Percentiles rank a stretch among this genome's conserved stretches.
Evolutionary conservation across 768 basidiomycete species (phyloP).

Genomic region (Tylopilus vinaceipallidus): DNA sequence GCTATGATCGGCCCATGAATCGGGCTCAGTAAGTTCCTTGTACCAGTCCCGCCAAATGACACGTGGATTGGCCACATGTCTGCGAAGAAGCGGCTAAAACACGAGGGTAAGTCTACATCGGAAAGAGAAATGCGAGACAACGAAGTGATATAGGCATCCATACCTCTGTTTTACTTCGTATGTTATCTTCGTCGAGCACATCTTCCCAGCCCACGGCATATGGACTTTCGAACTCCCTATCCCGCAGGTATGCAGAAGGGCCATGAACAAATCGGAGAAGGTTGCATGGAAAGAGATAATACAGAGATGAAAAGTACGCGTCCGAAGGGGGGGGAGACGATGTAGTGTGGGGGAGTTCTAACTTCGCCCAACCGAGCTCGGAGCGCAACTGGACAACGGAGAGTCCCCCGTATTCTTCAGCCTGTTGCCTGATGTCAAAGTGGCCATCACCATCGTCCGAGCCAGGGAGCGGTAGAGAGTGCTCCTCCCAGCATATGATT

Average conservation of each 20-base stretch:
- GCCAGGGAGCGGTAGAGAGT: slow-evolving; percentile 34
- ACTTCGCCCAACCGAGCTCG: slow-evolving; percentile 65
- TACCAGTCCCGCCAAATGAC: slow-evolving; percentile 64
- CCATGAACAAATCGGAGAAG: slow-evolving; percentile 73
- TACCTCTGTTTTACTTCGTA: slow-evolving; percentile 74
- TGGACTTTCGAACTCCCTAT: slow-evolving; percentile 49
- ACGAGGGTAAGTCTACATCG: background rate
- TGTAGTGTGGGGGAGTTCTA: slow-evolving; percentile 58
- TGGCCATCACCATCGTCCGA: slow-evolving; percentile 32
- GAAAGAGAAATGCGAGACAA: background rate
- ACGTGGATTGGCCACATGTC: slow-evolving; percentile 71
- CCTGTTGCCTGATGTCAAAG: slow-evolving; percentile 1
- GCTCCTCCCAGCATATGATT: slow-evolving; percentile 72
- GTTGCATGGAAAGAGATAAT: slow-evolving; percentile 92
- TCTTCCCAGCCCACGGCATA: slow-evolving; percentile 72
- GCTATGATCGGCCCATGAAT: slow-evolving; percentile 67
- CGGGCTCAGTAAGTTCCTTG: slow-evolving; percentile 59
- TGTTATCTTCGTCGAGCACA: slow-evolving; percentile 63
- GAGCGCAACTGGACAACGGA: slow-evolving; percentile 45
- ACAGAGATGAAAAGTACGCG: slow-evolving; percentile 73
- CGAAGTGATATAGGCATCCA: slow-evolving; percentile 13
- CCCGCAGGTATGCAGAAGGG: slow-evolving; percentile 62
- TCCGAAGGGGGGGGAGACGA: slow-evolving; percentile 58
- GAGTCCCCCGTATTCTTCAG: slow-evolving; percentile 33
- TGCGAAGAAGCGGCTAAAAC: slow-evolving; percentile 61